Conservation (phyloP, 176 grass and related monocot genomes). For the Phoenix dactylifera region DNA sequence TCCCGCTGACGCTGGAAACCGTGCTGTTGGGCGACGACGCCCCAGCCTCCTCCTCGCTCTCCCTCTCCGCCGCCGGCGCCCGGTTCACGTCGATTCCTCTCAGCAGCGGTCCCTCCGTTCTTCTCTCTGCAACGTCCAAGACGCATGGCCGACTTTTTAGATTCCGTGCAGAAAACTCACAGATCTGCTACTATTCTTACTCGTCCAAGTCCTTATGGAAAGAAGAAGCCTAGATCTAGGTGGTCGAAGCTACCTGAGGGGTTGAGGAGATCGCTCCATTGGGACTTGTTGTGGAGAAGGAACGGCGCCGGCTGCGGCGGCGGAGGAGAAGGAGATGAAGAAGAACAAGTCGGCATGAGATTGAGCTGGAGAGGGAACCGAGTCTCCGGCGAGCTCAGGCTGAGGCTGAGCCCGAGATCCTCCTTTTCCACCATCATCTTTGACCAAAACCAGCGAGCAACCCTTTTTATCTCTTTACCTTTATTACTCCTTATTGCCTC, state of each 20-base stretch:
- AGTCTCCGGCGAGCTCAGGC: constrained; percentile 31
- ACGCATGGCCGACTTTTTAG: no score
- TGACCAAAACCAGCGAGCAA: no score
- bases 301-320: background rate
- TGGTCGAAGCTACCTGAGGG: background rate
- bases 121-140: constrained; percentile 1
- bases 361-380: constrained; percentile 6
- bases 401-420: constrained; percentile 49
- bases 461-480: background rate
- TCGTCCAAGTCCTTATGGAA: no score
- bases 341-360: constrained; percentile 9
- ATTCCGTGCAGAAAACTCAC: no score
- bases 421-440: constrained; percentile 17
- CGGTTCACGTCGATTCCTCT: constrained; percentile 80
- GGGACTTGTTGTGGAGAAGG: no score
- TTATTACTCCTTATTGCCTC: background rate
- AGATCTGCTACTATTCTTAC: no score
- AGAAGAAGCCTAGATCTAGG: no score
- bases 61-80: background rate
- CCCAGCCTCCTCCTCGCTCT: constrained; percentile 9
- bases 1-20: constrained; percentile 16
- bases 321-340: constrained; percentile 2
- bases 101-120: constrained; percentile 40
- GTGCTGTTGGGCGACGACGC: constrained; percentile 18
- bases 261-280: constrained; percentile 27